These are phyloP conservation scores for Xylogone sp. DNA, from an alignment of 2,329 filamentous ascomycete species.

Conservation along the genomic window DNA sequence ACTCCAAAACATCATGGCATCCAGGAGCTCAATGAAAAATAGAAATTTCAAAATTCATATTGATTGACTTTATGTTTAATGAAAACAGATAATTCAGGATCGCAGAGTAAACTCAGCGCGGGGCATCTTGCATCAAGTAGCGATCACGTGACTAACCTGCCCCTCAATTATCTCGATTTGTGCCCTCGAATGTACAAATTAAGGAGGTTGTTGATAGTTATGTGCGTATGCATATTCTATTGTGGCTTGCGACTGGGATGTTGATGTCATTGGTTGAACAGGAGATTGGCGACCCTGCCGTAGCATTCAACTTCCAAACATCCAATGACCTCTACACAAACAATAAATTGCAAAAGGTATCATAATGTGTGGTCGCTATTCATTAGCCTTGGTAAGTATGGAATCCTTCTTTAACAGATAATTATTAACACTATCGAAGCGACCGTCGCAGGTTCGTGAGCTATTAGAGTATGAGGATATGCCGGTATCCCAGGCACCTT, in stretches of 20 bases:
- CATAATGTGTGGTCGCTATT: slow-evolving; percentile 30
- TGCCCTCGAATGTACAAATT: no score
- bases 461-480: slow-evolving; percentile 73
- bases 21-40: slow-evolving; percentile 22
- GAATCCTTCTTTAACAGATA: background rate
- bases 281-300: no score
- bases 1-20: slow-evolving; percentile 27
- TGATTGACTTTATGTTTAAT: slow-evolving; percentile 32
- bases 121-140: no score
- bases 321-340: background rate
- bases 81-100: background rate
- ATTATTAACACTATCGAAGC: slow-evolving; percentile 41
- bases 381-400: slow-evolving; percentile 22
- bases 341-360: background rate
- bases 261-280: background rate
- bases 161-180: no score
- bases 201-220: no score
- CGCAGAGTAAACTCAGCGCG: no score
- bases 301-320: no score
- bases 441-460: slow-evolving; percentile 70
- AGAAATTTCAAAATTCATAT: slow-evolving; percentile 21
- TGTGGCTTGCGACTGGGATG: no score
- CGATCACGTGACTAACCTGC: no score
- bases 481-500: slow-evolving; percentile 66
- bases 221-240: no score